These are phyloP conservation scores for Fusarium albidum DNA, from an alignment of 2,329 filamentous ascomycete genomes.

Conservation along the genomic window DNA sequence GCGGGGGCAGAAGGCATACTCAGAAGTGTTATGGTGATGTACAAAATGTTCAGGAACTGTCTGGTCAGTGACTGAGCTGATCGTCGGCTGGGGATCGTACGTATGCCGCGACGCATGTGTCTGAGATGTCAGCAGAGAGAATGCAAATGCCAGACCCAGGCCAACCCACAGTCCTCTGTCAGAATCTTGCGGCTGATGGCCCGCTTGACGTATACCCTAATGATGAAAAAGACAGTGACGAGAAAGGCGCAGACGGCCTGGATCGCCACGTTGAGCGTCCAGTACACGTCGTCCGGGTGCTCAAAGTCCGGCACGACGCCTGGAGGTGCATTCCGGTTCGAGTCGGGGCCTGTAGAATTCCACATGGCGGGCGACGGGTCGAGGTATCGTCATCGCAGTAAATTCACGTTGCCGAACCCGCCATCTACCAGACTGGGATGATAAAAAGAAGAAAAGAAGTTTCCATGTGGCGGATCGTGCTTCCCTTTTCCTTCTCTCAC, in stretches of 20 bases:
- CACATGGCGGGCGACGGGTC: conserved; percentile 24
- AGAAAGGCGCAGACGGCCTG: conserved; percentile 20
- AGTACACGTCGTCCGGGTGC: conserved; percentile 30
- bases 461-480: too few relatives aligned
- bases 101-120: conserved; percentile 30
- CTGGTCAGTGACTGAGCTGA: neutral
- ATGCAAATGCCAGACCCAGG: accelerated
- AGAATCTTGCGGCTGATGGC: conserved; percentile 22
- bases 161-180: conserved; percentile 30
- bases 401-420: too few relatives aligned
- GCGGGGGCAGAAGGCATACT: conserved; percentile 13
- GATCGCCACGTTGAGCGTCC: conserved; percentile 28
- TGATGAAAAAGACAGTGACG: conserved; percentile 12
- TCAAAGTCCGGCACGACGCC: conserved; percentile 29
- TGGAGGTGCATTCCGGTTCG: conserved; percentile 32
- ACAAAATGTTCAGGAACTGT: conserved; percentile 19
- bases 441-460: too few relatives aligned
- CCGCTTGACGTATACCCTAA: conserved; percentile 28
- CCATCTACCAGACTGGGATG: too few relatives aligned
- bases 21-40: conserved; percentile 20
- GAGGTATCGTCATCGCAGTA: conserved; percentile 10
- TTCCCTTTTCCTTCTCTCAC: too few relatives aligned
- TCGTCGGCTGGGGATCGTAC: conserved; percentile 2
- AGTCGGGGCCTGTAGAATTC: conserved; percentile 37
- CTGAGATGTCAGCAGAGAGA: conserved; percentile 17